Conservation (phyloP, 2,329 filamentous ascomycete genomes). For the Aspergillus glaucus region DNA sequence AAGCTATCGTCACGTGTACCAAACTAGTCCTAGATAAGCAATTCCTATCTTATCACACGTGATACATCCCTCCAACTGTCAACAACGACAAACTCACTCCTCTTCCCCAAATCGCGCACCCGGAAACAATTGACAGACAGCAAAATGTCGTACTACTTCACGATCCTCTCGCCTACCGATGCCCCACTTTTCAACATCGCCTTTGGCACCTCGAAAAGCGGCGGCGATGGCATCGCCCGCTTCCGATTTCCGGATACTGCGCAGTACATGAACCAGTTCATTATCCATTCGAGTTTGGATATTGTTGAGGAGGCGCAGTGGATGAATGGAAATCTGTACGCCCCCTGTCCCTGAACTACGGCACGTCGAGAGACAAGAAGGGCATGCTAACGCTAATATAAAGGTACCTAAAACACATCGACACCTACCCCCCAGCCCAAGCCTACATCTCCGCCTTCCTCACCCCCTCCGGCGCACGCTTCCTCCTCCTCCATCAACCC, state of each 20-base stretch:
- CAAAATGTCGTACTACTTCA: slow-evolving; percentile 96
- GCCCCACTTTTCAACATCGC: slow-evolving; percentile 95
- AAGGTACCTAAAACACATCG: slow-evolving; percentile 93
- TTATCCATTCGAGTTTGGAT: slow-evolving; percentile 87
- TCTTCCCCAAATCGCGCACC: no score
- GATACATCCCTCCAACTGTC: no score
- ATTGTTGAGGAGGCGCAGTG: slow-evolving; percentile 96
- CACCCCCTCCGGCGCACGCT: slow-evolving; percentile 85
- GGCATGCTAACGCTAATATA: slow-evolving; percentile 1
- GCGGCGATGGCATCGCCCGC: slow-evolving; percentile 83
- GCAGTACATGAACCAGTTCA: slow-evolving; percentile 93
- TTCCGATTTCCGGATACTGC: slow-evolving; percentile 87
- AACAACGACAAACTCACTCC: no score
- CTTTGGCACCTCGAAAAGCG: slow-evolving; percentile 93
- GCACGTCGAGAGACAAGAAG: no score
- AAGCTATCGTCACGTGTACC: background rate
- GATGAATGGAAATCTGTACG: slow-evolving; percentile 75
- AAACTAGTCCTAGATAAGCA: background rate
- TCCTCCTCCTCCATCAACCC: slow-evolving; percentile 88
- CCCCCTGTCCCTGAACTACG: background rate
- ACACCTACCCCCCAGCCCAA: slow-evolving; percentile 78
- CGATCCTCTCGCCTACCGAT: slow-evolving; percentile 90
- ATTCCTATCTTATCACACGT: no score
- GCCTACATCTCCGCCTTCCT: slow-evolving; percentile 94
- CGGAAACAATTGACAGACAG: background rate